phyloP scores from a whole-genome alignment of 2,329 filamentous ascomycete species.

The Tolypocladium ovalisporum region DNA sequence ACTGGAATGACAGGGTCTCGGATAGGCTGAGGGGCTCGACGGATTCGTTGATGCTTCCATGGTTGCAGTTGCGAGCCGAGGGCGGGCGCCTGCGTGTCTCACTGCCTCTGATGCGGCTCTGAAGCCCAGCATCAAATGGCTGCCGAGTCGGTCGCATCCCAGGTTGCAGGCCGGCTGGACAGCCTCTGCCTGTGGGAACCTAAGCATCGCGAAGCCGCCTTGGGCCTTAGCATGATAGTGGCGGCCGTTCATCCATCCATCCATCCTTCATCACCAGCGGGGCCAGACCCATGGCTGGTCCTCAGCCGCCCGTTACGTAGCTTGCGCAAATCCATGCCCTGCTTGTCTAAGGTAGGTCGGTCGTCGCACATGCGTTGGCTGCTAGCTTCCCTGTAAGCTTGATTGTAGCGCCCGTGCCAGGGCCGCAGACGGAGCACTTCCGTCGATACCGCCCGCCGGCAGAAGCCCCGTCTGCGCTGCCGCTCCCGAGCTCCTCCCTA shows the following conservation, averaged over 20 bases:
- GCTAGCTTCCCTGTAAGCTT: not conserved
- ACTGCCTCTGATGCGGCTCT: not conserved
- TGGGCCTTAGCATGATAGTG: not conserved
- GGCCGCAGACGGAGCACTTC: not conserved
- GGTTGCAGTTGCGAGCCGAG: not conserved
- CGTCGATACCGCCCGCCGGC: not conserved
- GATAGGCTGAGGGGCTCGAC: not conserved
- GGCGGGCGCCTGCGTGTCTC: not conserved
- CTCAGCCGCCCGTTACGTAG: not conserved
- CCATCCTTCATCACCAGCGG: not conserved
- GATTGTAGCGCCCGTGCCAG: not conserved
- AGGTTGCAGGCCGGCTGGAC: too few relatives aligned
- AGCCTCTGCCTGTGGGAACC: too few relatives aligned
- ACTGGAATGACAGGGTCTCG: not conserved
- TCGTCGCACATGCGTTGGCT: not conserved
- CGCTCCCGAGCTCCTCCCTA: not conserved
- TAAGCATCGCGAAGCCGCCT: not conserved
- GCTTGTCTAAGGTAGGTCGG: too few relatives aligned
- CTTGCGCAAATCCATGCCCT: not conserved
- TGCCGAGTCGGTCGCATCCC: not conserved
- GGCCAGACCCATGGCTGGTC: not conserved
- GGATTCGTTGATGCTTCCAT: not conserved
- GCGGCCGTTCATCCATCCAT: not conserved
- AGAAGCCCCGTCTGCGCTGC: not conserved
- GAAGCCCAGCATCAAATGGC: not conserved